Evolutionary conservation across 2,329 filamentous ascomycete genomes (phyloP).

Genomic region (Pochonia chlamydosporia): DNA sequence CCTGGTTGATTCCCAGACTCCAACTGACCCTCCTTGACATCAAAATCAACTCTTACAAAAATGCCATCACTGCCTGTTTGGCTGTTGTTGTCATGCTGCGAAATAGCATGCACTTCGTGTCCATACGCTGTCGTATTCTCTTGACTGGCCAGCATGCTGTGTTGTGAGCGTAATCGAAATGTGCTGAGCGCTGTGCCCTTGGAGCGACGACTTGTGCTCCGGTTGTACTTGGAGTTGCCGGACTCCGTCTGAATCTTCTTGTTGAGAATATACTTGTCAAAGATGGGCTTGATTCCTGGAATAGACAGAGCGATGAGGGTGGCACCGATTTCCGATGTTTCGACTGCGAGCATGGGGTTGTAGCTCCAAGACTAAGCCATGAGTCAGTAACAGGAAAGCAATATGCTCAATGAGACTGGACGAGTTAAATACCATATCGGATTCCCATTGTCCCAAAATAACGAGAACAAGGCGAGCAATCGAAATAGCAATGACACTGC

Average conservation of each 20-base stretch:
- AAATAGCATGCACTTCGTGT: constrained; percentile 14
- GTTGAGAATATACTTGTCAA: constrained; percentile 27
- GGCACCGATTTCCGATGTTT: constrained; percentile 43
- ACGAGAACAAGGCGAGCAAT: constrained; percentile 40
- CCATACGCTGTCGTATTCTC: constrained; percentile 19
- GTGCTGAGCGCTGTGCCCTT: constrained; percentile 23
- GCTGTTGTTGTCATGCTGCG: constrained; percentile 17
- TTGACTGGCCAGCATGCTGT: constrained; percentile 20
- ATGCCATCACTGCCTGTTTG: constrained; percentile 21
- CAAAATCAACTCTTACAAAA: constrained; percentile 30
- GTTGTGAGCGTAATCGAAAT: constrained; percentile 22
- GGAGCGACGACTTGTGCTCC: constrained; percentile 12
- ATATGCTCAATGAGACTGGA: not conserved
- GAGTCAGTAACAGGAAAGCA: not conserved
- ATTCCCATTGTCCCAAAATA: constrained; percentile 38
- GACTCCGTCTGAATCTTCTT: constrained; percentile 16
- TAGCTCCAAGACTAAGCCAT: constrained; percentile 38
- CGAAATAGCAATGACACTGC: constrained; percentile 43
- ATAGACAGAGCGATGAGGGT: constrained; percentile 46
- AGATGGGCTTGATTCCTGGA: constrained; percentile 42
- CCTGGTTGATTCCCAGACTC: not conserved
- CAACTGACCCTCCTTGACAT: constrained; percentile 20
- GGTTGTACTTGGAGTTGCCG: constrained; percentile 18
- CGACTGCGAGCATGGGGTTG: constrained; percentile 42
- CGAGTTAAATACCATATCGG: constrained; percentile 25